Evolutionary conservation across 164 flowering plant species (phyloP).

Genomic region (Annona cherimola): DNA sequence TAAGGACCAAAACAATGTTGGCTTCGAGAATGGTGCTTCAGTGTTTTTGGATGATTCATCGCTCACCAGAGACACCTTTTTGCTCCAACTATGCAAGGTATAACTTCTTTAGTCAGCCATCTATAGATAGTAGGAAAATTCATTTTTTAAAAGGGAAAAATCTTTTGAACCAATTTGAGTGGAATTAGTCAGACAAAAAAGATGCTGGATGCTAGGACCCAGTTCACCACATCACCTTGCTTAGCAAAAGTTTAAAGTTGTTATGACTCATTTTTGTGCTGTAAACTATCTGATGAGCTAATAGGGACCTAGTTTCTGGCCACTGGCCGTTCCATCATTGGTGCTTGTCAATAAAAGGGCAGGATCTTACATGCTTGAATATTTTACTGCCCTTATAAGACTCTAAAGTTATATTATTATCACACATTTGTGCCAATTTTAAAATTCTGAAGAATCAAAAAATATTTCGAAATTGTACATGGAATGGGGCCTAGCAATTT

Average conservation of each 20-base stretch:
- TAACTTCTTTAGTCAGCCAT: neutral
- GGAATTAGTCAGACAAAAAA: no score
- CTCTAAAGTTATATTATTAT: neutral
- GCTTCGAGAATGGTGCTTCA: slow-evolving; percentile 34
- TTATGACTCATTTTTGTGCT: no score
- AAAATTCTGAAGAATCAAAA: neutral
- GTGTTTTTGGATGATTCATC: slow-evolving; percentile 73
- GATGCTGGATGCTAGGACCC: neutral
- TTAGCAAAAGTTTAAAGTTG: neutral
- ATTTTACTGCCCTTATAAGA: neutral
- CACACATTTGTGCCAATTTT: neutral
- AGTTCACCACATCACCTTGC: neutral
- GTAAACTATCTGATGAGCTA: neutral
- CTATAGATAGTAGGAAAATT: neutral
- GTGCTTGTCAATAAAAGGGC: neutral
- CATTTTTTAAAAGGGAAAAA: neutral
- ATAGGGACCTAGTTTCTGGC: neutral
- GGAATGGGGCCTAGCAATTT: neutral
- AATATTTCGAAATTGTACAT: neutral
- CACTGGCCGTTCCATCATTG: neutral
- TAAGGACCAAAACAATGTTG: slow-evolving; percentile 31
- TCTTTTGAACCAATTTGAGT: no score
- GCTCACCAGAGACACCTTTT: slow-evolving; percentile 73
- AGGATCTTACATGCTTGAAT: neutral
- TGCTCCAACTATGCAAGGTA: slow-evolving; percentile 82